A percentile compares a stretch with the other conserved stretches of the same genome.
Conservation (phyloP, 208 protist genomes). For the Entamoeba moshkovskii region DNA sequence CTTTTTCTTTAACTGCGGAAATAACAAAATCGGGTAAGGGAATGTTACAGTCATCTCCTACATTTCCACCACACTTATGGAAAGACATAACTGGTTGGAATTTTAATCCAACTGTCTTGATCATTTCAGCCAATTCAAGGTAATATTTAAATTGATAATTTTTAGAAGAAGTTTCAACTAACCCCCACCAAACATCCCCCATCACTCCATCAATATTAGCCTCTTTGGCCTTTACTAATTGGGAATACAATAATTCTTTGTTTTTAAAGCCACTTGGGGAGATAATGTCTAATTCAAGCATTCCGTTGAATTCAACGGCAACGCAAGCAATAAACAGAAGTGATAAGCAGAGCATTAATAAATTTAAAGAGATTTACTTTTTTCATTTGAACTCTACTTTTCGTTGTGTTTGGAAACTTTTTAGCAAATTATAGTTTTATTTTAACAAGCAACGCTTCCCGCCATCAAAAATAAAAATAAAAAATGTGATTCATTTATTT, state of each 20-base stretch:
- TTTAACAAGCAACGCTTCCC: no score
- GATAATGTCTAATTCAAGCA: slow-evolving; percentile 46
- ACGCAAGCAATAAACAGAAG: no score
- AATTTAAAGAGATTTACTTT: no score
- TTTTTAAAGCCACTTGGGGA: slow-evolving; percentile 26
- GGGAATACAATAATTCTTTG: slow-evolving; percentile 19
- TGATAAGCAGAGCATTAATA: no score
- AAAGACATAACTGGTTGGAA: slow-evolving; percentile 43
- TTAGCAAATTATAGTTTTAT: no score
- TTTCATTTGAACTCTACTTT: no score
- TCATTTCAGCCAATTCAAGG: slow-evolving; percentile 12
- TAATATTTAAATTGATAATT: slow-evolving; percentile 48
- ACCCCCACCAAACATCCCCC: slow-evolving; percentile 60
- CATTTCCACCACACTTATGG: slow-evolving; percentile 55
- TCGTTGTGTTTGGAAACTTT: no score
- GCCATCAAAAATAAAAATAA: no score
- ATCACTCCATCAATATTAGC: slow-evolving; percentile 46
- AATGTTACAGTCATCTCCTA: slow-evolving; percentile 51
- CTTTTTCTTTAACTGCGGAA: slow-evolving; percentile 27
- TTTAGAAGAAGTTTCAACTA: slow-evolving; percentile 40
- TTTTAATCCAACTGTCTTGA: slow-evolving; percentile 34
- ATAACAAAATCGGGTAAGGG: slow-evolving; percentile 47
- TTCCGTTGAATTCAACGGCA: slow-evolving; percentile 35
- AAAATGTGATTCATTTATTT: no score
- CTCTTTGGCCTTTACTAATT: slow-evolving; percentile 32